These are phyloP conservation scores for Microbotryomycetes sp. DNA, from an alignment of 1,284 basidiomycete genomes.

Conservation along the genomic window DNA sequence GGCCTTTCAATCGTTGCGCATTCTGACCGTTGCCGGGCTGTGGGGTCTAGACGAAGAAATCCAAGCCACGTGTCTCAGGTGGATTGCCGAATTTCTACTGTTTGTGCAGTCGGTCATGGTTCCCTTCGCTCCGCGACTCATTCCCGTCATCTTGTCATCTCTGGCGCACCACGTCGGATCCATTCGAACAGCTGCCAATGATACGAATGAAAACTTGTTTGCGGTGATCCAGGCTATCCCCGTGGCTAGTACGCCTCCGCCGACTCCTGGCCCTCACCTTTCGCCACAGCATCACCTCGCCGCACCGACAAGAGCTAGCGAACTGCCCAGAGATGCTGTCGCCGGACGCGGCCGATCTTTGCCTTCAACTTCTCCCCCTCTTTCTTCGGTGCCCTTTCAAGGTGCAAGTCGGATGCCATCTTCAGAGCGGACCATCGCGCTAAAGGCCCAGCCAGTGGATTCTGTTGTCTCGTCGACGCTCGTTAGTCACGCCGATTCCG, in stretches of 20 bases:
- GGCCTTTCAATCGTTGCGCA: background rate
- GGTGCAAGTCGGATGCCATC: background rate
- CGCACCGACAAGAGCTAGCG: constrained; percentile 12
- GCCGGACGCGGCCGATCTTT: background rate
- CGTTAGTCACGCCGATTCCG: background rate
- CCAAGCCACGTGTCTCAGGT: constrained; percentile 55
- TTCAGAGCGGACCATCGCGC: background rate
- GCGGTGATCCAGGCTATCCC: constrained; percentile 79
- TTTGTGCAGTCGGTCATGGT: constrained; percentile 88
- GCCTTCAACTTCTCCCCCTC: constrained; percentile 3
- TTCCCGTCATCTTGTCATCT: constrained; percentile 86
- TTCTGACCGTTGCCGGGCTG: background rate
- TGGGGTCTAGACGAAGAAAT: constrained; percentile 42
- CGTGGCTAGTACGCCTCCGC: constrained; percentile 51
- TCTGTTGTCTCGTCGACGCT: background rate
- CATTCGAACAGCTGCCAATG: constrained; percentile 78
- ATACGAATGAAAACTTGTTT: constrained; percentile 78
- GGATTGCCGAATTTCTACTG: constrained; percentile 84
- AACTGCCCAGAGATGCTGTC: background rate
- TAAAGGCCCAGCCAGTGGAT: background rate
- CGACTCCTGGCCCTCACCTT: constrained; percentile 34
- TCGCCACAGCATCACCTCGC: constrained; percentile 2
- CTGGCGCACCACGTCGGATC: constrained; percentile 83
- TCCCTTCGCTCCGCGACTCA: constrained; percentile 85
- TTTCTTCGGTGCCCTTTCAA: constrained; percentile 21